Conservation (phyloP, 495 filamentous ascomycete species). For the Aspergillus bertholletiae region DNA sequence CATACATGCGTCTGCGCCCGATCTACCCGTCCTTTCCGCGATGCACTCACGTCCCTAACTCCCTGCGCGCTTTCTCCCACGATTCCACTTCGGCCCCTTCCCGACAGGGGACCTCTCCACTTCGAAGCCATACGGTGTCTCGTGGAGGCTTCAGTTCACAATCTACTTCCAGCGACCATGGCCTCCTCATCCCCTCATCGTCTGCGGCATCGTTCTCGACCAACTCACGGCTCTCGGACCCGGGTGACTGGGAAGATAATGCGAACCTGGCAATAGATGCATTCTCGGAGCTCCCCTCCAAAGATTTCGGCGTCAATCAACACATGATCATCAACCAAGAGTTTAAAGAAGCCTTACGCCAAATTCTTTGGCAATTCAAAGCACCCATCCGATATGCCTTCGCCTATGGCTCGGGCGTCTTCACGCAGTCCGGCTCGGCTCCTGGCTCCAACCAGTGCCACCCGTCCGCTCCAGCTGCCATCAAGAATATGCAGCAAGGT, state of each 20-base stretch:
- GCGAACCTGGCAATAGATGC: slow-evolving; percentile 68
- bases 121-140: slow-evolving; percentile 8
- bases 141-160: slow-evolving; percentile 12
- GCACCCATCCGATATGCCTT: slow-evolving; percentile 95
- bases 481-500: slow-evolving; percentile 76
- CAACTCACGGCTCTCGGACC: slow-evolving; percentile 26
- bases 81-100: slow-evolving; percentile 15
- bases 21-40: slow-evolving; percentile 14
- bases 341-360: slow-evolving; percentile 84
- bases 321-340: slow-evolving; percentile 91
- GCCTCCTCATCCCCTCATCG: slow-evolving; percentile 12
- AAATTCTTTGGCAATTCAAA: slow-evolving; percentile 87
- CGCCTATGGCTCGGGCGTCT: slow-evolving; percentile 96
- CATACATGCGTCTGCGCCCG: slow-evolving; percentile 22
- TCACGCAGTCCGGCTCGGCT: slow-evolving; percentile 66
- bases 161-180: slow-evolving; percentile 6
- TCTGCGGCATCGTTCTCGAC: slow-evolving; percentile 37
- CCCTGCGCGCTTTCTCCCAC: slow-evolving; percentile 27
- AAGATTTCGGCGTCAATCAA: slow-evolving; percentile 91
- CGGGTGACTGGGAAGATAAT: slow-evolving; percentile 74
- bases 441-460: slow-evolving; percentile 54
- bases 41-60: slow-evolving; percentile 16
- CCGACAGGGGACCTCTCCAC: slow-evolving; percentile 18
- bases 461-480: slow-evolving; percentile 70
- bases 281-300: slow-evolving; percentile 83